Evolutionary conservation across 2,329 filamentous ascomycete genomes (phyloP).

Genomic region (Sphaerulina vaccinii): DNA sequence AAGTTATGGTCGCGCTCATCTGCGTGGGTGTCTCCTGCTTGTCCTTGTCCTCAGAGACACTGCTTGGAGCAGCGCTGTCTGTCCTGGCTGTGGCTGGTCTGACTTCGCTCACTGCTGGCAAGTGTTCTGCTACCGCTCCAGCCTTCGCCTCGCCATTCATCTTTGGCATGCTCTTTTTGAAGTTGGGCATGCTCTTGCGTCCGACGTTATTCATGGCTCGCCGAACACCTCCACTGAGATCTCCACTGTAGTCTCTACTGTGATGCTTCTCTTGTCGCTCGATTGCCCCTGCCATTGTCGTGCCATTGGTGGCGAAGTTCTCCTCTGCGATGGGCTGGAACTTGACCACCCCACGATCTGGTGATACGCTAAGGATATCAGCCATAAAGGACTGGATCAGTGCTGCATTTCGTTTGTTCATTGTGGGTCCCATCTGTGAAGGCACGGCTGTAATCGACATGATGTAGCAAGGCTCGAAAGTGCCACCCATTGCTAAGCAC

Average conservation of each 20-base stretch:
- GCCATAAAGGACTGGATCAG: constrained; percentile 74
- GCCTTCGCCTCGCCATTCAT: constrained; percentile 23
- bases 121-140: neutral
- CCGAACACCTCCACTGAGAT: constrained; percentile 44
- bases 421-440: constrained; percentile 66
- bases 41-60: constrained; percentile 3
- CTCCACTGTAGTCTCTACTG: constrained; percentile 43
- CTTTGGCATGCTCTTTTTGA: constrained; percentile 28
- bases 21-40: neutral
- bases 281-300: constrained; percentile 67
- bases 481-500: constrained; percentile 72
- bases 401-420: constrained; percentile 78
- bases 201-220: constrained; percentile 35
- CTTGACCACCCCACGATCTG: constrained; percentile 68
- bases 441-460: constrained; percentile 71
- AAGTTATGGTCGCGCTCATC: constrained; percentile 7
- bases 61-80: constrained; percentile 6
- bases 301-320: constrained; percentile 68
- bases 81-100: neutral
- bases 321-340: constrained; percentile 71
- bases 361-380: constrained; percentile 65
- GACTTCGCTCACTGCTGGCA: neutral
- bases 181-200: constrained; percentile 31
- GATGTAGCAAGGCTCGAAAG: constrained; percentile 76
- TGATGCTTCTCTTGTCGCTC: constrained; percentile 55